Percentiles rank a stretch among this genome's conserved stretches.
phyloP scores from a whole-genome alignment of 805 yeast genomes.

The Maudiozyma serrabonitensis region DNA sequence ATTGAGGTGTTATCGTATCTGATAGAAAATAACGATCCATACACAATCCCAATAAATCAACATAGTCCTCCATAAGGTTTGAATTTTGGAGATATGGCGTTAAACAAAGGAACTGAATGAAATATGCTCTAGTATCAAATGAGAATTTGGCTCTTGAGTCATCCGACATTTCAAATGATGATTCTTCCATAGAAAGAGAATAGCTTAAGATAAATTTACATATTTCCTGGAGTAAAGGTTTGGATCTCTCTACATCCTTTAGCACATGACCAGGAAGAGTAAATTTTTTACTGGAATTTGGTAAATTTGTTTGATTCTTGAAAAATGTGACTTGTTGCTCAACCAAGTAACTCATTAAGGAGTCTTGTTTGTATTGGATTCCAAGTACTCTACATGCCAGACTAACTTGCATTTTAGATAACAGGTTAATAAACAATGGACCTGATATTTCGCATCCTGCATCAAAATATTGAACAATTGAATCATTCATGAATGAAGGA shows the following conservation, averaged over 20 bases:
- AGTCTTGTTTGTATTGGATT: slow-evolving; percentile 2
- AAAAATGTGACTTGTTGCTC: slow-evolving; percentile 4
- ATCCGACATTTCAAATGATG: slow-evolving; percentile 12
- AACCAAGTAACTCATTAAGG: slow-evolving; percentile 7
- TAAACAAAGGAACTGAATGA: slow-evolving; percentile 26
- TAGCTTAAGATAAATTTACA: slow-evolving; percentile 21
- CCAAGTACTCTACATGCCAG: slow-evolving; percentile 9
- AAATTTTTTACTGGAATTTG: not conserved
- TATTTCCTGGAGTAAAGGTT: slow-evolving; percentile 25
- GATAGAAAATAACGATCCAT: slow-evolving; percentile 40
- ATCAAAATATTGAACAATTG: slow-evolving; percentile 24
- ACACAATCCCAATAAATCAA: slow-evolving; percentile 39
- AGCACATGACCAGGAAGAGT: slow-evolving; percentile 15
- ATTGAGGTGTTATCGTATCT: slow-evolving; percentile 11
- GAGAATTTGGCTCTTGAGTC: slow-evolving; percentile 12
- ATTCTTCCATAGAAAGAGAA: slow-evolving; percentile 10
- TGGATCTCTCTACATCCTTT: slow-evolving; percentile 30
- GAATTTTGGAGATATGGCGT: slow-evolving; percentile 33
- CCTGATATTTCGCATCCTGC: slow-evolving; percentile 22
- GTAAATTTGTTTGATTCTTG: slow-evolving; percentile 12
- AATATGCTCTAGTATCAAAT: slow-evolving; percentile 32
- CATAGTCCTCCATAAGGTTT: slow-evolving; percentile 35
- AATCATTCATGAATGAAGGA: slow-evolving; percentile 18
- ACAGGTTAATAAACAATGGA: slow-evolving; percentile 13
- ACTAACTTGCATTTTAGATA: slow-evolving; percentile 18